These are phyloP conservation scores for Sonneratia caseolaris DNA, from an alignment of 345 rosid genomes.

Conservation along the genomic window DNA sequence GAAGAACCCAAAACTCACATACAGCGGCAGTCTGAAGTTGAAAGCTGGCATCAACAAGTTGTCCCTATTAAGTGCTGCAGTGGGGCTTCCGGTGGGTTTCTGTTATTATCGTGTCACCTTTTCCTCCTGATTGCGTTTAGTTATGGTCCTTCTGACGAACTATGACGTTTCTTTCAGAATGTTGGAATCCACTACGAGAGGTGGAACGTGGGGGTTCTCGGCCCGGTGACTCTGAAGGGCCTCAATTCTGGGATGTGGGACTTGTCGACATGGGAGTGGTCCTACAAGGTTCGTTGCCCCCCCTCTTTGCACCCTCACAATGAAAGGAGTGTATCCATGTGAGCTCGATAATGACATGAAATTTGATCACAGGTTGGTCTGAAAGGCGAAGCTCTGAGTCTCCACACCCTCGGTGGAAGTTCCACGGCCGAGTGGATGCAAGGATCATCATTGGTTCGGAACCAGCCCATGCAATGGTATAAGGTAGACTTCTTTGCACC, in stretches of 20 bases:
- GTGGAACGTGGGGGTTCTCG: constrained; percentile 83
- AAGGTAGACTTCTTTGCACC: constrained; percentile 9
- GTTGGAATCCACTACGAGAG: constrained; percentile 74
- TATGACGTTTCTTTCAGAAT: constrained; percentile 37
- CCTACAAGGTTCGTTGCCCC: constrained; percentile 67
- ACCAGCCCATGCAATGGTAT: constrained; percentile 20
- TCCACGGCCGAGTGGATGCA: constrained; percentile 16
- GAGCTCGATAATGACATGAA: background rate
- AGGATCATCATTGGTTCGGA: constrained; percentile 5
- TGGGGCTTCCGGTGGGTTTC: constrained; percentile 79
- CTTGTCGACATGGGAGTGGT: constrained; percentile 81
- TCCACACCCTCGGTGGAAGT: constrained; percentile 13
- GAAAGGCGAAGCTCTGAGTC: constrained; percentile 14
- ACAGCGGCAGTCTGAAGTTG: constrained; percentile 57
- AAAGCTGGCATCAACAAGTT: constrained; percentile 70
- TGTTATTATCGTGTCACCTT: background rate
- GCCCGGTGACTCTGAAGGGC: constrained; percentile 65
- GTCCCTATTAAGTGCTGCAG: constrained; percentile 61
- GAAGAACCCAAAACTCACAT: constrained; percentile 46
- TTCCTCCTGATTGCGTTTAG: background rate
- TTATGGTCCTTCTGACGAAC: background rate
- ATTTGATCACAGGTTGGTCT: constrained; percentile 14
- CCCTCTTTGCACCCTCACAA: background rate
- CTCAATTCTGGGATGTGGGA: constrained; percentile 70
- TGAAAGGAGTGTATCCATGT: background rate